Base-by-base conservation (phyloP, 2,329 filamentous ascomycete species). In the Paraphaeosphaeria sporulosa region DNA sequence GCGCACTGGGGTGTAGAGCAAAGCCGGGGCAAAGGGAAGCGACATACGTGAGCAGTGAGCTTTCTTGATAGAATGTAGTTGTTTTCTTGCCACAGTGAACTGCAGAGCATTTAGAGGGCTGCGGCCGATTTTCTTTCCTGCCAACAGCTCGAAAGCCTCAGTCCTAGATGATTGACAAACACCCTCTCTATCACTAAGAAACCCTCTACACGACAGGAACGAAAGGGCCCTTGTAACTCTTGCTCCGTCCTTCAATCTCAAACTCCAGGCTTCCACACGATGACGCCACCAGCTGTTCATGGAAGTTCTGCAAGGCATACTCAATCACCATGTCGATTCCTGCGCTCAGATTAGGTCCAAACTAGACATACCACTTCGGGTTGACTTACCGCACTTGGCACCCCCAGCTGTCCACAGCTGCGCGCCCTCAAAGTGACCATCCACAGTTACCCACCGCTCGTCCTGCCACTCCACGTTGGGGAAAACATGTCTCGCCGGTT, bases 391-490 rank as follows among this genome's bases (percentile, higher is more conserved):
- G 60, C 74, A 75, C 1, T 73, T 74, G 0, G 79, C 78, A 10
- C 74, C 78, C 2, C 78, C 79, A 0, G 69, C 60, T 1, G 77
- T 80, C 78, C 79, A 81, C 21, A 80, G 65, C 69, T 78, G 74
- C 60, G 75, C 74, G 3, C 68, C 70, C 21, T 71, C 67, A 57
- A 71, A 69, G 10, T 58, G 43, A 0, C 71, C 71, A 10, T 62
- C 52, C 0, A 76, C 76, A 44, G 77, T 64, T 0, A 80, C 76
- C 78, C 79, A 80, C 50, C 78, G 66, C 65, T 77, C 74, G 53
- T 79, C 74, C 34, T 71, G 40, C 79, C 79, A 81, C 59, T 80
- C 72, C 0, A 71, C 71, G 5, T 69, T 67, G 0, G 77, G 76
- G 55, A 75, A 66, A 36, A 74, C 42, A 62, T 71, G 15, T 60